A percentile compares a stretch with the other conserved stretches of the same genome.
Conservation (phyloP, 2,329 filamentous ascomycete species). For the Meredithiella fracta region DNA sequence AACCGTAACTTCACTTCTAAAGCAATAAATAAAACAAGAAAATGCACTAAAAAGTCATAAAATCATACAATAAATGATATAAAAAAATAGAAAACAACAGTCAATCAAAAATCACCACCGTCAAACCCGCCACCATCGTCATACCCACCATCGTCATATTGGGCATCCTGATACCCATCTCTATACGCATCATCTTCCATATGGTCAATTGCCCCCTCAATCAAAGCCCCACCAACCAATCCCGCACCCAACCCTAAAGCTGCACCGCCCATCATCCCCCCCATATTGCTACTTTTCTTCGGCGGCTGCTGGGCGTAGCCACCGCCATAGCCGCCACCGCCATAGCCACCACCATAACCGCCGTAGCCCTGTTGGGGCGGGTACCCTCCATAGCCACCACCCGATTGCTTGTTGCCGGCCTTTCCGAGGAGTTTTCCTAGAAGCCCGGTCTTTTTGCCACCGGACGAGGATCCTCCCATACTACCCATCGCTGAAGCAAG, state of each 20-base stretch:
- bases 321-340: conserved; percentile 16
- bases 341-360: conserved; percentile 17
- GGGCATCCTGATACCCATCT: conserved; percentile 25
- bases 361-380: too few relatives aligned
- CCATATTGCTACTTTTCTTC: conserved; percentile 28
- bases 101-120: neutral
- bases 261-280: conserved; percentile 50
- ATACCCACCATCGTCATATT: conserved; percentile 20
- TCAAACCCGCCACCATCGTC: neutral
- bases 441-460: conserved; percentile 16
- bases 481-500: conserved; percentile 20
- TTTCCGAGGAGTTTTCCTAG: conserved; percentile 6
- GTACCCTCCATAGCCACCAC: conserved; percentile 10
- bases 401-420: conserved; percentile 15
- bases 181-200: conserved; percentile 40
- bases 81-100: too few relatives aligned
- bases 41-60: neutral
- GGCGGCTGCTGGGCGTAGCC: conserved; percentile 25
- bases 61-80: neutral
- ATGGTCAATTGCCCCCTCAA: conserved; percentile 51
- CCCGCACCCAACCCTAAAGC: conserved; percentile 70
- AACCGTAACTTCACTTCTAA: too few relatives aligned
- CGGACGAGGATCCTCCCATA: too few relatives aligned
- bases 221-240: conserved; percentile 57
- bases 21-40: too few relatives aligned